phyloP scores from a whole-genome alignment of 345 rosid species.

The Boechera divaricarpa region DNA sequence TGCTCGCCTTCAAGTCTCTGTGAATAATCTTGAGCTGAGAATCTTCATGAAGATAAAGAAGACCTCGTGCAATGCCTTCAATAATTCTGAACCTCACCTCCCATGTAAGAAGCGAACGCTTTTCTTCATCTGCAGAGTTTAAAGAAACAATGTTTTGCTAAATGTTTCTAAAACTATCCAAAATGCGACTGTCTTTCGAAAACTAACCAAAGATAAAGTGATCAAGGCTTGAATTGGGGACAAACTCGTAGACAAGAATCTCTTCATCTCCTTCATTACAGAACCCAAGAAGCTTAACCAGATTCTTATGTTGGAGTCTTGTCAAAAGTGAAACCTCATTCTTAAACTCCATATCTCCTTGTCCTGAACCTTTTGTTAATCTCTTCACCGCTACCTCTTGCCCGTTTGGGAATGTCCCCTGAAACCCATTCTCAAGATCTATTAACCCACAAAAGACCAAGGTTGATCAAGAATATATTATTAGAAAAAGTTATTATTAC shows the following conservation, averaged over 20 bases:
- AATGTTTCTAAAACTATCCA: neutral
- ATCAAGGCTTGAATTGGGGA: slow-evolving; percentile 52
- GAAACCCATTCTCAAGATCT: neutral
- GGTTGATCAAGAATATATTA: neutral
- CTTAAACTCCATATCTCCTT: slow-evolving; percentile 55
- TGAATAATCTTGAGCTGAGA: slow-evolving; percentile 42
- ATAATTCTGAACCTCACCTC: slow-evolving; percentile 33
- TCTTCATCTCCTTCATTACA: slow-evolving; percentile 46
- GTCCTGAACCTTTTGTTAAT: slow-evolving; percentile 43
- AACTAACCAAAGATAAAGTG: slow-evolving; percentile 46
- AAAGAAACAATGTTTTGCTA: neutral
- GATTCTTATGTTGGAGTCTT: slow-evolving; percentile 57
- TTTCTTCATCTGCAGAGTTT: slow-evolving; percentile 29
- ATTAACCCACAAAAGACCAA: neutral
- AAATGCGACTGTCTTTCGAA: neutral
- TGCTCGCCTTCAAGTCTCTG: slow-evolving; percentile 40
- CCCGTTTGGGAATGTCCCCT: slow-evolving; percentile 52
- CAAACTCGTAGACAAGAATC: slow-evolving; percentile 55
- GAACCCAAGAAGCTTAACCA: slow-evolving; percentile 58
- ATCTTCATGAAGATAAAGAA: slow-evolving; percentile 46
- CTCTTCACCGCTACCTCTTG: slow-evolving; percentile 56
- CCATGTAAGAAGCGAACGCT: slow-evolving; percentile 36
- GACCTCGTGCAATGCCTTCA: slow-evolving; percentile 43
- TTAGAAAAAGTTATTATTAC: slow-evolving; percentile 19
- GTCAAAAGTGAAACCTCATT: slow-evolving; percentile 54